Base-by-base conservation (phyloP, 2,329 filamentous ascomycete species). In the Zymoseptoria brevis region DNA sequence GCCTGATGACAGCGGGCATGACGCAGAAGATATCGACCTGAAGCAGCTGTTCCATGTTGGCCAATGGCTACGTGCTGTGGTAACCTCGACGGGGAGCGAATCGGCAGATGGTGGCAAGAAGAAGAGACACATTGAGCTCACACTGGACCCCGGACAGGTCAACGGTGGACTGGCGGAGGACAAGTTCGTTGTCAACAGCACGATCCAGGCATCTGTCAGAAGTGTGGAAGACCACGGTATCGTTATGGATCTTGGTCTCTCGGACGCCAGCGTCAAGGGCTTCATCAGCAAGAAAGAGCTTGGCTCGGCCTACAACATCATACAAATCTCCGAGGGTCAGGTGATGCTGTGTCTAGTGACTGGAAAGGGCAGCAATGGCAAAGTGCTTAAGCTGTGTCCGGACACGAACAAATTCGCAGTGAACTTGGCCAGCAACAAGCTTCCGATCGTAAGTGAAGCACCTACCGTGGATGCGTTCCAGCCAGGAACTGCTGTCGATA, bases 141-240 rank as follows among this genome's bases (percentile, higher is more conserved):
- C 93, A 0, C 78, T 97, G 30, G 84, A 89, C 54, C 94, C 94
- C 2, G 81, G 82, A 60, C 82, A 89, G 62, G 81, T 90, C 57
- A 99, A 99, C 72, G 81, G 82, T 2, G 87, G 89, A 1, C 78
- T 99, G 21, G 79, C 82, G 3, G 82, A 84, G 65, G 84, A 87
- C 49, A 90, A 90, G 67, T 75, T 96, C 8, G 85, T 94, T 8
- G 75, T 82, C 49, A 87, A 96, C 69, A 81, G 80, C 64, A 91
- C 89, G 52, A 78, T 97, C 19, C 95, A 97, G 81, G 93, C 91
- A 1, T 87, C 91, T 0, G 87, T 99, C 24, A 76, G 83, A 55
- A 99, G 93, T 74, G 87, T 95, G n/a, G 93, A 99, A 74, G 95
- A 99, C 68, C 92, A 96, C 70, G 94, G 94, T 62, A 82, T 94